Base-by-base conservation (phyloP, 177 flowering plant species). In the Vitis hybrid region DNA sequence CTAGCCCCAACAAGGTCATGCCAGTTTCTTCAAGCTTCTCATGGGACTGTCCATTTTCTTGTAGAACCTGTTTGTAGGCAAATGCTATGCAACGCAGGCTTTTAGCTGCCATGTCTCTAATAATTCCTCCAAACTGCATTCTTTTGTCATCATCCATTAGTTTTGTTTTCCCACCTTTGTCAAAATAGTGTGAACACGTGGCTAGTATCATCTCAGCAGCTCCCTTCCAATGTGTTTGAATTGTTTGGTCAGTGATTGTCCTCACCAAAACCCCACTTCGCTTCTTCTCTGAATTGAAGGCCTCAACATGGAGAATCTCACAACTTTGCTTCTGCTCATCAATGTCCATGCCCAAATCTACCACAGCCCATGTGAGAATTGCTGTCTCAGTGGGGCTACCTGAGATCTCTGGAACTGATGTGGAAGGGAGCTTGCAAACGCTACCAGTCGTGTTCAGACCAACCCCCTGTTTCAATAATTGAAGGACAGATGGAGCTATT, bases 151-250 rank as follows among this genome's bases (percentile, higher is more conserved):
- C 79, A 66, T 79, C 74, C 30, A 82, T 15, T 1, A 20, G 58
- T 61, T 21, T 70, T 0, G 64, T 6, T 1, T 2, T 20, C 46
- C 84, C 82, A 11, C n/a, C 30, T 5, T 4, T 27, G 52, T 59
- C 64, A 41, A 64, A 65, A 54, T 75, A 82, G 21, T 41, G 18
- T n/a, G 83, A 63, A 60, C 85, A 82, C 67, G 55, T 53, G 27
- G 74, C 78, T 11, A 80, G 58, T 7, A 82, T 60, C 72, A 79
- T 82, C 58, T 82, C 85, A 35, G 85, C 83, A 17, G 81, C 85
- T 14, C 85, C 85, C 65, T 80, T 82, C 85, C 83, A 82, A 56
- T 82, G 83, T 0, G 48, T 55, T 5, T 72, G 67, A 46, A 64
- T 27, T 11, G 10, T n/a, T 11, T 41, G 27, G 3, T 71, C 74